Percentiles rank a stretch among this genome's conserved stretches.
Evolutionary conservation across 352 stramenopile species (phyloP).

Genomic region (Globisporangium middletonii): DNA sequence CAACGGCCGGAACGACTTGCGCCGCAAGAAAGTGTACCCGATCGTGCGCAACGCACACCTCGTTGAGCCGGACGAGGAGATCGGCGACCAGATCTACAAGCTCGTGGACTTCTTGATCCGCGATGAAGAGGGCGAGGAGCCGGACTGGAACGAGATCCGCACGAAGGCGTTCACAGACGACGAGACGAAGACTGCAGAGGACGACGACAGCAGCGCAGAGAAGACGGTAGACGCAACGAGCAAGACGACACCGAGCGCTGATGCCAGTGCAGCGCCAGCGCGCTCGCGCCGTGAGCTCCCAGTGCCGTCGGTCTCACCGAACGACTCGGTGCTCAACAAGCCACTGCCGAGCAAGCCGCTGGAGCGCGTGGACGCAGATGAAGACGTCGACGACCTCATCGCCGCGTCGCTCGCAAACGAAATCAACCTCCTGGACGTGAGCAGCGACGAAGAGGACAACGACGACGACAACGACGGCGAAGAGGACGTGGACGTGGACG

Average conservation of each 20-base stretch:
- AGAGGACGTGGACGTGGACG: constrained; percentile 30
- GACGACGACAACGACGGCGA: constrained; percentile 24
- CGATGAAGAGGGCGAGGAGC: constrained; percentile 81
- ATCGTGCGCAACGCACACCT: constrained; percentile 82
- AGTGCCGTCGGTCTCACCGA: constrained; percentile 3
- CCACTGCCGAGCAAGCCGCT: constrained; percentile 27
- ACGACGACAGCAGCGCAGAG: not conserved
- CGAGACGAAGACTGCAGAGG: constrained; percentile 24
- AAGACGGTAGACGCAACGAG: constrained; percentile 1
- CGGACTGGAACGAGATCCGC: constrained; percentile 76
- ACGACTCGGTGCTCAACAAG: constrained; percentile 26
- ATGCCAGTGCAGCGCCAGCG: constrained; percentile 1
- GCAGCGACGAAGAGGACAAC: constrained; percentile 77
- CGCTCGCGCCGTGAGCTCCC: constrained; percentile 11
- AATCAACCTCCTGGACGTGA: constrained; percentile 75
- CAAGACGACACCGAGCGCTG: not conserved
- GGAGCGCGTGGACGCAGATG: constrained; percentile 23
- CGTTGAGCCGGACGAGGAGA: constrained; percentile 71
- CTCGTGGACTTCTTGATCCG: constrained; percentile 85
- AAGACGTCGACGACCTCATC: constrained; percentile 64
- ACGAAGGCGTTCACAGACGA: constrained; percentile 53
- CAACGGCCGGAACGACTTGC: constrained; percentile 71
- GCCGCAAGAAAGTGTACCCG: constrained; percentile 83
- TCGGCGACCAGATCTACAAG: constrained; percentile 87
- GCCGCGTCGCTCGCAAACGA: constrained; percentile 61